Percentiles rank a stretch among this genome's conserved stretches.
phyloP scores from a whole-genome alignment of 257 asterid species.

The Cinchona pubescens region DNA sequence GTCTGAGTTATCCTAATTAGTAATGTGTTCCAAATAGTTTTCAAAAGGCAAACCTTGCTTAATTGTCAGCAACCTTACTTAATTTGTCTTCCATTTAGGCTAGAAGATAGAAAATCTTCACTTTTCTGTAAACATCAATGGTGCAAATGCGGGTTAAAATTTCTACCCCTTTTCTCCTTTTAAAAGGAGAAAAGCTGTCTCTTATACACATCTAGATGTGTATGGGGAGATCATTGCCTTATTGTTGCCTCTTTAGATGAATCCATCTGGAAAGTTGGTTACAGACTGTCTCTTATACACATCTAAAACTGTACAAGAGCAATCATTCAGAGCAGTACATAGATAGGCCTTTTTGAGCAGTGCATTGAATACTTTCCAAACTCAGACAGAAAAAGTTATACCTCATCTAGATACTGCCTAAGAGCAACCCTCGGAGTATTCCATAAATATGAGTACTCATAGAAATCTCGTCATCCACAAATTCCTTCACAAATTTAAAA shows the following conservation, averaged over 20 bases:
- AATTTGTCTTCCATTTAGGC: conserved; percentile 14
- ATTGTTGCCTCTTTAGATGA: too few species aligned
- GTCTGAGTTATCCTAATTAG: conserved; percentile 1
- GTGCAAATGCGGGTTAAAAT: not conserved
- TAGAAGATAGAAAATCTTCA: not conserved
- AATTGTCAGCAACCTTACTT: not conserved
- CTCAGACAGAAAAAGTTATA: conserved; percentile 23
- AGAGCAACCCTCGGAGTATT: conserved; percentile 70
- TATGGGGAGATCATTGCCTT: too few species aligned
- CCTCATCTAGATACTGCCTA: conserved; percentile 87
- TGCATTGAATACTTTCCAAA: not conserved
- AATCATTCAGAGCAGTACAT: too few species aligned
- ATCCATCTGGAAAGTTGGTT: too few species aligned
- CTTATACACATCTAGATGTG: too few species aligned
- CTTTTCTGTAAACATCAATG: not conserved
- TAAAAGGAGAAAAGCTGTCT: too few species aligned
- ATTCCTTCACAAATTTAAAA: conserved; percentile 69
- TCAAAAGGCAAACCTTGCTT: not conserved
- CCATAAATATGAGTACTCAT: conserved; percentile 80
- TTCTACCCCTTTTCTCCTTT: too few species aligned
- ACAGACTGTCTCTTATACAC: too few species aligned
- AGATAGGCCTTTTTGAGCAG: not conserved
- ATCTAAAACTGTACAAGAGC: too few species aligned
- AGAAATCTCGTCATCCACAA: conserved; percentile 89
- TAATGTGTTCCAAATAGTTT: conserved; percentile 2